phyloP scores from a whole-genome alignment of 1,284 basidiomycete genomes.

The Xerocomus minutiporus region DNA sequence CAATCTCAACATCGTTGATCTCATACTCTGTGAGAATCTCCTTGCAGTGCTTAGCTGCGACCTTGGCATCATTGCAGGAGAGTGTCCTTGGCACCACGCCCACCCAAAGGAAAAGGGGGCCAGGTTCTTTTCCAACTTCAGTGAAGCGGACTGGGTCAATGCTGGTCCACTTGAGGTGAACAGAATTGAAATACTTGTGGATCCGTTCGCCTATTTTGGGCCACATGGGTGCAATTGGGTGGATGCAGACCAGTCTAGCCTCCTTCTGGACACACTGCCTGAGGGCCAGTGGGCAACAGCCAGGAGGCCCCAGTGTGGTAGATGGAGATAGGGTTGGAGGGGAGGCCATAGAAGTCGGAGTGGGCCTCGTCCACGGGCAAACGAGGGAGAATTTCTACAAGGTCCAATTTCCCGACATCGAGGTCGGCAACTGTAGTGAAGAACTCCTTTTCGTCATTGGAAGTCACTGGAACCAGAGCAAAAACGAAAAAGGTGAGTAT shows the following conservation, averaged over 20 bases:
- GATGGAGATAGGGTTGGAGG: too few species aligned
- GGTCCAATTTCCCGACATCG: too few species aligned
- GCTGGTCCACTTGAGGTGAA: constrained; percentile 30
- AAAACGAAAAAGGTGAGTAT: too few species aligned
- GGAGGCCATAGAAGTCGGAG: too few species aligned
- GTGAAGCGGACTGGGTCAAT: constrained; percentile 28
- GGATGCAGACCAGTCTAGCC: not conserved
- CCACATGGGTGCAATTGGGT: not conserved
- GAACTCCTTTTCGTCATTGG: too few species aligned
- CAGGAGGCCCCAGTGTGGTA: too few species aligned
- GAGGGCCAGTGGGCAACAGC: too few species aligned
- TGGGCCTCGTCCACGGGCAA: too few species aligned
- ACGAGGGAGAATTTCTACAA: too few species aligned
- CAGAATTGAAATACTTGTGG: constrained; percentile 1
- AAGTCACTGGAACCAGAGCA: too few species aligned
- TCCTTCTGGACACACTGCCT: not conserved
- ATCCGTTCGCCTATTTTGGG: not conserved
- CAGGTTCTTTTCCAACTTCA: constrained; percentile 2
- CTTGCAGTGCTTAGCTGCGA: constrained; percentile 15
- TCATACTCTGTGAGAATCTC: constrained; percentile 18
- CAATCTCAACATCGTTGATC: constrained; percentile 12
- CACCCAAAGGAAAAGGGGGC: constrained; percentile 27
- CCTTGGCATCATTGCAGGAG: constrained; percentile 22
- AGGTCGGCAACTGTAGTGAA: too few species aligned
- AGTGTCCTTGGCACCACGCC: constrained; percentile 30